Evolutionary conservation across 192 early-diverging fungal species (phyloP).

Genomic region (Gaertneriomyces sp.): DNA sequence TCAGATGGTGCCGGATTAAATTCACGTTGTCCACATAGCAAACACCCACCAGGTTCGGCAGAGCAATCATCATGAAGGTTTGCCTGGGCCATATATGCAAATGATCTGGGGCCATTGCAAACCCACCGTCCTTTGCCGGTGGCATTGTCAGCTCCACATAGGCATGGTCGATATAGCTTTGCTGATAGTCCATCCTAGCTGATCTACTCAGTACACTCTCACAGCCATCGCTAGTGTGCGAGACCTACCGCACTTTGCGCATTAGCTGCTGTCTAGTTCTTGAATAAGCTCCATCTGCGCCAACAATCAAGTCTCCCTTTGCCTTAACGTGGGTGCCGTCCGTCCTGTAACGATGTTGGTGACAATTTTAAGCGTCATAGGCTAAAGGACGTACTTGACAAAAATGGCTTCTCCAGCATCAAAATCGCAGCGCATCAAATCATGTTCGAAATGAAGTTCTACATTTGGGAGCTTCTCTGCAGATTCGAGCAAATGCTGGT

Average conservation of each 20-base stretch:
- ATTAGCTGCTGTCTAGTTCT: conserved; percentile 75
- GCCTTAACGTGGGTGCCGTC: conserved; percentile 42
- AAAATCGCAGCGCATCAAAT: conserved; percentile 66
- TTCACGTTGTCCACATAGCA: conserved; percentile 4
- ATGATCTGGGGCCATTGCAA: conserved; percentile 83
- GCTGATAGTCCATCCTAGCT: conserved; percentile 75
- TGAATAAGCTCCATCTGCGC: conserved; percentile 87
- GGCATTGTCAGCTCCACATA: conserved; percentile 92
- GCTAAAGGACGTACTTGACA: conserved; percentile 8
- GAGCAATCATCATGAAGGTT: conserved; percentile 96
- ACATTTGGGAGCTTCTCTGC: conserved; percentile 68
- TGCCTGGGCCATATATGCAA: conserved; percentile 97
- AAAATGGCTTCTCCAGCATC: conserved; percentile 55
- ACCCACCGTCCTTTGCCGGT: conserved; percentile 60
- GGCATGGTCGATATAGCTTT: conserved; percentile 85
- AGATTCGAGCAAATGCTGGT: conserved; percentile 72
- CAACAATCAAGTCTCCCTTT: conserved; percentile 75
- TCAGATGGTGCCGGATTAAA: not conserved
- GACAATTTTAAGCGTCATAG: not conserved
- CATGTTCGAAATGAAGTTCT: conserved; percentile 71
- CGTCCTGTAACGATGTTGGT: conserved; percentile 19
- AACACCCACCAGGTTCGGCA: conserved; percentile 77
- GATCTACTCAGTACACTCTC: not conserved
- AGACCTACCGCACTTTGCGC: conserved; percentile 60
- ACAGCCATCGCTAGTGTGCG: not conserved